Conservation (phyloP, 2,329 filamentous ascomycete genomes). For the Ophioceras dolichostomum region DNA sequence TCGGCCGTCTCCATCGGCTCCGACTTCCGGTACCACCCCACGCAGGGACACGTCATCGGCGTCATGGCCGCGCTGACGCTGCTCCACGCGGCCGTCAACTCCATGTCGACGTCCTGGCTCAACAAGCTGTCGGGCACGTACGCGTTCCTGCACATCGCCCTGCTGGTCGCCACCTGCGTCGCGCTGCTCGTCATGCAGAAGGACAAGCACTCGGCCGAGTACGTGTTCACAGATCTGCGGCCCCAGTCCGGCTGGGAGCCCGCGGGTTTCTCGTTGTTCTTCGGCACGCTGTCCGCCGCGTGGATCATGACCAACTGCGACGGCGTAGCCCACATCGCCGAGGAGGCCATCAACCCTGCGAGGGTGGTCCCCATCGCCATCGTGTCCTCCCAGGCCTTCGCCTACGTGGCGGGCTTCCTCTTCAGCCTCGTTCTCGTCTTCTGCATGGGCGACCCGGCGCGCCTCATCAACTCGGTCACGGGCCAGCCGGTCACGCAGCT, state of each 20-base stretch:
- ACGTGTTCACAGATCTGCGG: constrained; percentile 42
- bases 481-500: constrained; percentile 42
- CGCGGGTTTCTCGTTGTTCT: constrained; percentile 42
- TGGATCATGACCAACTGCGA: constrained; percentile 45
- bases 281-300: constrained; percentile 45
- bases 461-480: constrained; percentile 30
- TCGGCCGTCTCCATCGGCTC: constrained; percentile 39
- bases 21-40: constrained; percentile 33
- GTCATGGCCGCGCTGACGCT: constrained; percentile 43
- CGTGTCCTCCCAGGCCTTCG: constrained; percentile 40
- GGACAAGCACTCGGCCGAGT: constrained; percentile 36
- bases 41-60: constrained; percentile 30
- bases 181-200: constrained; percentile 36
- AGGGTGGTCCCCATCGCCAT: constrained; percentile 37
- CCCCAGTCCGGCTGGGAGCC: constrained; percentile 40
- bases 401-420: constrained; percentile 40
- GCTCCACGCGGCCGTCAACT: constrained; percentile 39
- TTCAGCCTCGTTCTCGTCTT: constrained; percentile 47
- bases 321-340: constrained; percentile 27
- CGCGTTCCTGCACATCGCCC: constrained; percentile 41
- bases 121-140: constrained; percentile 45
- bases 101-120: constrained; percentile 43
- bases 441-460: constrained; percentile 37
- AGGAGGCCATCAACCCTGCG: constrained; percentile 26
- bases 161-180: constrained; percentile 37